Evolutionary conservation across 768 basidiomycete genomes (phyloP).

Genomic region (Suillus tomentosus): DNA sequence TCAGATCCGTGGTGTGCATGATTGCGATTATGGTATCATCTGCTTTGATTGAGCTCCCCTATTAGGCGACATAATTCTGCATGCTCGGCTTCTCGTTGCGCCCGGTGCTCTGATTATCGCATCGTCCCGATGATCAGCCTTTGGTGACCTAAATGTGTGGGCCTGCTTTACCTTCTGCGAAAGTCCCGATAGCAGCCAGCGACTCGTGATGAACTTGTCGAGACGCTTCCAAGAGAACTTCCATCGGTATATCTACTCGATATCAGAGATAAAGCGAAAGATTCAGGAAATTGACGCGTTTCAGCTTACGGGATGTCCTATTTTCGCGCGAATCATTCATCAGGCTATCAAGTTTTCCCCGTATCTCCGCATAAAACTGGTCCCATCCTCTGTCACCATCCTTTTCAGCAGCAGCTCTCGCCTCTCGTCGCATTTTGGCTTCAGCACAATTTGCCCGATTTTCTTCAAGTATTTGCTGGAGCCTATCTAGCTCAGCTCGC

Average conservation of each 20-base stretch:
- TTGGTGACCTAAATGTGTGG: neutral
- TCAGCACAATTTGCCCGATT: constrained; percentile 6
- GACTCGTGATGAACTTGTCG: constrained; percentile 11
- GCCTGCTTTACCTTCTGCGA: constrained; percentile 8
- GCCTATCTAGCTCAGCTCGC: constrained; percentile 4
- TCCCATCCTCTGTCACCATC: neutral
- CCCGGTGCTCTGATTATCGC: constrained; percentile 15
- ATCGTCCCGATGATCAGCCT: constrained; percentile 13
- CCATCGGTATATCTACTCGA: constrained; percentile 1
- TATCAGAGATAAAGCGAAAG: neutral
- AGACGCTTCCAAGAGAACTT: constrained; percentile 12
- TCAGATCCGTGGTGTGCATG: neutral
- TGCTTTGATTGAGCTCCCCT: neutral
- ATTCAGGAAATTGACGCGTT: neutral
- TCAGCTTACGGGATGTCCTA: constrained; percentile 3
- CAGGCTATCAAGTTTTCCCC: constrained; percentile 5
- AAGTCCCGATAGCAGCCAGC: constrained; percentile 10
- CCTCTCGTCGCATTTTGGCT: constrained; percentile 1
- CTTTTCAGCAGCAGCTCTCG: constrained; percentile 2
- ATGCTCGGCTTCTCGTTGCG: constrained; percentile 4
- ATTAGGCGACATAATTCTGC: neutral
- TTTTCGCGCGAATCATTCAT: neutral
- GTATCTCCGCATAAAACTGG: constrained; percentile 2
- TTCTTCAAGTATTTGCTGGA: constrained; percentile 9
- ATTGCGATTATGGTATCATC: neutral